Conservation (phyloP, 345 rosid species). For the Cardamine occulta region DNA sequence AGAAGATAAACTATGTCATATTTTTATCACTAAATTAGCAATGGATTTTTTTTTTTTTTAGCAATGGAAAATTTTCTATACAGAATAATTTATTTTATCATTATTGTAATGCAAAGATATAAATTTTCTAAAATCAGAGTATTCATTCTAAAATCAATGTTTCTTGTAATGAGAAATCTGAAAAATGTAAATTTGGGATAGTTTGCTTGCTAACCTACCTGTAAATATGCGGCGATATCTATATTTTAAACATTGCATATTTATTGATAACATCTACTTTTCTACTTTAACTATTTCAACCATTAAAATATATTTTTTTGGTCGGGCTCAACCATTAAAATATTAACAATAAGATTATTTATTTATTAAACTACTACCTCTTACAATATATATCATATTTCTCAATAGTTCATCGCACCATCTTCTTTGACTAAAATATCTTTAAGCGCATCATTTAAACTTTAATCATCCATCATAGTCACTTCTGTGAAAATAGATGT, state of each 20-base stretch:
- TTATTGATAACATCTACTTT: background rate
- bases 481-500: constrained; percentile 18
- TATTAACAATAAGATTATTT: background rate
- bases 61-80: background rate
- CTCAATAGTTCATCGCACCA: background rate
- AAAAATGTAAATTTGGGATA: background rate
- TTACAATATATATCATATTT: background rate
- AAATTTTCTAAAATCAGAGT: background rate
- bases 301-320: too few species aligned
- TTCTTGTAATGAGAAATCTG: background rate
- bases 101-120: background rate
- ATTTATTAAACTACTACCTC: background rate
- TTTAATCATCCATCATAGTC: constrained; percentile 18
- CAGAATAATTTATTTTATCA: background rate
- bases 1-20: too few species aligned
- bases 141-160: background rate
- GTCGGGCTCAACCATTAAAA: background rate
- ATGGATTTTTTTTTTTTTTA: too few species aligned
- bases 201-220: background rate
- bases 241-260: background rate
- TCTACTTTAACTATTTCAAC: background rate
- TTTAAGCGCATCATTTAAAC: background rate
- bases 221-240: background rate
- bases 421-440: background rate
- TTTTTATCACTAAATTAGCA: too few species aligned